Evolutionary conservation across 805 yeast genomes (phyloP), one percentile per base, ranked within the genome.

Genomic region (Spathaspora girioi): DNA sequence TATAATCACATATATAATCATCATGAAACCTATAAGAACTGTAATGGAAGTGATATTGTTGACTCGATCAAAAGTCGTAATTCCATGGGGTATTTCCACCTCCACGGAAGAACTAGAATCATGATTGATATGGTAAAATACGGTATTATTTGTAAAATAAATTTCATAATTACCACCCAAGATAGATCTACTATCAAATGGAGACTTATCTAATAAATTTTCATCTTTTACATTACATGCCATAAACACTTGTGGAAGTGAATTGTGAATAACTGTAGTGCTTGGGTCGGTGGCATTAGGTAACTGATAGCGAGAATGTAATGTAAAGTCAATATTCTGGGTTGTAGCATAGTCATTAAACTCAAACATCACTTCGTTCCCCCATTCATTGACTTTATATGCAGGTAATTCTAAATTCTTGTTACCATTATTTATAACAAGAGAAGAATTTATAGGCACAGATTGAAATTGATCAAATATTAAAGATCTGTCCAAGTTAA

Each of bases 271-370:
- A 4, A 62, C 62, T 0, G 46, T 44, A 5, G 61, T 56, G 6
- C 50, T 43, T n/a, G 47, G 48, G 0, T 52, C 45, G 5, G 46
- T 48, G 15, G 53, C 45, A 10, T 49, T 50, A 2, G 77, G 77
- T n/a, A 54, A 51, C 56, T 71, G 77, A 54, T 75, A 75, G 38
- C 79, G 58, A 7, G 77, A 66, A 53, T 75, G 78, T 7, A 75
- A 52, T 7, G 68, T 68, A 27, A 73, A 52, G 17, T 60, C 63
- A 5, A 69, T 53, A 2, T 17, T 12, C 27, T 29, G 11, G 46
- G 44, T 19, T 54, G 49, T n/a, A 7, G 15, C 26, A 23, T 23
- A 23, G 6, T 23, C 26, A 19, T 57, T 55, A 42, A 65, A 55
- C 50, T 68, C 71, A 44, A 72, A 50, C 32, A 75, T 56, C 3